Base-by-base conservation (phyloP, 768 basidiomycete genomes). In the Serendipita sp. region DNA sequence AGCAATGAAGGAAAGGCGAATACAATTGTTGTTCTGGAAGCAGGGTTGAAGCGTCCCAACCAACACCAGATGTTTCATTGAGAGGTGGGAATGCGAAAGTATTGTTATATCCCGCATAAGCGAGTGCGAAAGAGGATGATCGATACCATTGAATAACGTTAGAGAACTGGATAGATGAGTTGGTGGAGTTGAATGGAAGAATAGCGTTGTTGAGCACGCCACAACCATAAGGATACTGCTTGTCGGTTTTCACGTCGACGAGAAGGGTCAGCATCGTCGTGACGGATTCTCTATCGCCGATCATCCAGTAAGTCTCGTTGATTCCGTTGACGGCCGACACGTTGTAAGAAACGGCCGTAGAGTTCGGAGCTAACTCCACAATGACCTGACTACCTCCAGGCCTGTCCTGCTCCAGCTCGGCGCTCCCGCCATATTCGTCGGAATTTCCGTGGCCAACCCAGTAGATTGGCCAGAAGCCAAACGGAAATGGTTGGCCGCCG, bases 1-100 rank as follows among this genome's bases (percentile, higher is more conserved):
- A 66, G 66, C 86, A 87, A 33, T 72, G 66, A 44, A 86, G 68
- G 10, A 86, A 73, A 0, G 70, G 74, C 29, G 48, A 31, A 18
- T 50, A 31, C 8, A 18, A 8, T 31, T 18, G 48, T 36, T 63
- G 72, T 67, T 85, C 79, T 4, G 34, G 55, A 16, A 60, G 34
- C 10, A 3, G 55, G 3, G 55, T 60, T 1, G 55, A 60, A n/a
- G 23, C 55, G n/a, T 36, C 31, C 55, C 55, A 60, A 8, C 34
- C 55, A n/a, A 60, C 16, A 1, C 33, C 34, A n/a, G 33, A 23
- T 10, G 55, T 60, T 34, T 60, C 55, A 34, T 60, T 60, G 55
- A 60, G 55, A 16, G 55, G 55, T 34, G 55, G 27, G 27, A 60
- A 36, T 23, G 55, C 33, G 34, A 27, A 60, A 8, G 55, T 5